Base-by-base conservation (phyloP, 2,329 filamentous ascomycete species). In the Phialophora tarda region DNA sequence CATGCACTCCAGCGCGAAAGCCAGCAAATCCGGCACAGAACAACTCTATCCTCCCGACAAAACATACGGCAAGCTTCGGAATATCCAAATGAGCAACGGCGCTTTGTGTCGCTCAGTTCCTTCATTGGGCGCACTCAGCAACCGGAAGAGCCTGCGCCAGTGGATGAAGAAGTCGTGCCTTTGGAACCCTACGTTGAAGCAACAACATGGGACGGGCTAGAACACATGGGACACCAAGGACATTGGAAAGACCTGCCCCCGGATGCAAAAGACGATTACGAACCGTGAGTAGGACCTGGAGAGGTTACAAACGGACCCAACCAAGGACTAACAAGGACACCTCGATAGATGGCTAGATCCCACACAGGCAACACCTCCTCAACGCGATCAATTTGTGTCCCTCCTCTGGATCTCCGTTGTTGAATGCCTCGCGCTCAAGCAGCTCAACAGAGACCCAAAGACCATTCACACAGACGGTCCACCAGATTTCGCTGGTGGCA, bases 191-290 rank as follows among this genome's bases (percentile, higher is more conserved):
- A 70, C 32, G 28, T 53, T 6, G 65, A 70, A 57, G 68, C 68
- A 10, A 24, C 50, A 7, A 82, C 77, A 3, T 86, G 84, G 83
- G 77, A 85, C 61, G 83, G 82, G 0, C 75, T 90, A 65, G 80
- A 84, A 70, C 78, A 77, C 58, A 79, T 89, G 38, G 88, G 88
- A 6, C 80, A 82, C 65, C 73, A 81, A 55, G 78, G 77, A 48
- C 75, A 73, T 64, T 82, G 79, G 78, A 73, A 69, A 44, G 73
- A 80, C 50, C 67, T 76, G 24, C 77, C 77, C 44, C 73, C 77
- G 55, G 74, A 75, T 34, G 68, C 74, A 14, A 72, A 74, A 14
- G 78, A 84, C 75, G 63, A 70, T 30, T 83, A 81, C 69, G 65
- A 72, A 56, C 76, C 79, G 82, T 83, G 77, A 64, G 79, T 77